phyloP scores from a whole-genome alignment of 257 asterid species.

The Cynanchum wilfordii region DNA sequence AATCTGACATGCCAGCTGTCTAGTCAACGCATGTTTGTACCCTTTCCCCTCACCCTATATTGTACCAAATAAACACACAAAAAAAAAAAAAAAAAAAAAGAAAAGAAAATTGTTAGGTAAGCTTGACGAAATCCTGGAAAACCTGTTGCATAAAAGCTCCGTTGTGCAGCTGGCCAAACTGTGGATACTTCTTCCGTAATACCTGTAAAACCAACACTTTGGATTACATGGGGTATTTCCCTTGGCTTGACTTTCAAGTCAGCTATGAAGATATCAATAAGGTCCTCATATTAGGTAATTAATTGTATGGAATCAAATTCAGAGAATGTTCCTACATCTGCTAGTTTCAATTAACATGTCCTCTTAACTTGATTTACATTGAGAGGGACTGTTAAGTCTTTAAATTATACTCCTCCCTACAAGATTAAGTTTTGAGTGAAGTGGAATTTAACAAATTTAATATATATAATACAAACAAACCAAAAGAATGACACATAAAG shows the following conservation, averaged over 20 bases:
- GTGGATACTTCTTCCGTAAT: constrained; percentile 92
- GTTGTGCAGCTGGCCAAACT: constrained; percentile 93
- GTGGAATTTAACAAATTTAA: not conserved
- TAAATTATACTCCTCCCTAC: not conserved
- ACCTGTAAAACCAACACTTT: constrained; percentile 40
- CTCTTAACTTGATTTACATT: not conserved
- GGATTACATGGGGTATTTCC: not conserved
- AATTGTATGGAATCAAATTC: not conserved
- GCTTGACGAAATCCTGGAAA: constrained; percentile 16
- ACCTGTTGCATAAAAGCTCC: constrained; percentile 99
- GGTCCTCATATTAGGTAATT: not conserved
- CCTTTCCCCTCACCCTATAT: not conserved
- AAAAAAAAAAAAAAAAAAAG: too few relatives aligned
- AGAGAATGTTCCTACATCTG: constrained; percentile 1
- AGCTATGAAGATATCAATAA: not conserved
- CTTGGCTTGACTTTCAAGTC: not conserved
- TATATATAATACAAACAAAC: not conserved
- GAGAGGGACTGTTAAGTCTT: not conserved
- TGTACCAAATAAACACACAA: not conserved
- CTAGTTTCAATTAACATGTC: not conserved
- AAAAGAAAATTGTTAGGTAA: constrained; percentile 8
- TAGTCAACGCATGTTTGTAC: not conserved
- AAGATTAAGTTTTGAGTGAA: not conserved
- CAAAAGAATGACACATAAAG: not conserved
- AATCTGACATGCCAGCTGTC: not conserved